Percentiles rank a stretch among this genome's conserved stretches.
Evolutionary conservation across 176 grass and related monocot genomes (phyloP).

Genomic region (Sorghum bicolor): DNA sequence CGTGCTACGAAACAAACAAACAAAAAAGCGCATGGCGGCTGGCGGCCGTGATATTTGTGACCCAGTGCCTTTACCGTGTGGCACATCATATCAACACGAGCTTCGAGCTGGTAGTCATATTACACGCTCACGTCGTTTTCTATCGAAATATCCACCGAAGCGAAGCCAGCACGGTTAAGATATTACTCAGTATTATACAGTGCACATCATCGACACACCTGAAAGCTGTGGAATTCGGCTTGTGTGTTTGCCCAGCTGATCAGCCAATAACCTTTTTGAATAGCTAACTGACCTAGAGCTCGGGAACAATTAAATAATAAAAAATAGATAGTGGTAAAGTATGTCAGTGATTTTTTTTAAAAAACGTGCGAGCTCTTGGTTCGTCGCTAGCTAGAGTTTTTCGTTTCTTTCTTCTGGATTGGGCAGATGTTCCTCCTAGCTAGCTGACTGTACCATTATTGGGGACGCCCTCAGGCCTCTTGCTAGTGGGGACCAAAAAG

Average conservation of each 20-base stretch:
- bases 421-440: no score
- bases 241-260: not conserved
- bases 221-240: constrained; percentile 2
- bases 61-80: not conserved
- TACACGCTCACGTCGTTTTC: not conserved
- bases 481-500: not conserved
- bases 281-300: no score
- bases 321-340: no score
- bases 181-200: not conserved
- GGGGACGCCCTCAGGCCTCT: no score
- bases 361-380: no score
- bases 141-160: constrained; percentile 11
- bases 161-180: not conserved
- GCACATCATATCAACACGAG: no score
- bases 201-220: not conserved
- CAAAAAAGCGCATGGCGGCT: not conserved
- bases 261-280: no score
- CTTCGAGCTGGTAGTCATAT: not conserved
- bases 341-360: no score
- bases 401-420: no score
- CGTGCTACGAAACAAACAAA: not conserved
- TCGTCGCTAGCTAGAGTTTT: no score
- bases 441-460: no score
- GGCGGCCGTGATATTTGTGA: constrained; percentile 14
- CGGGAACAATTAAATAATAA: no score